Evolutionary conservation across 768 basidiomycete genomes (phyloP), one percentile per base, ranked within the genome.

Genomic region (Pholiota microspora): DNA sequence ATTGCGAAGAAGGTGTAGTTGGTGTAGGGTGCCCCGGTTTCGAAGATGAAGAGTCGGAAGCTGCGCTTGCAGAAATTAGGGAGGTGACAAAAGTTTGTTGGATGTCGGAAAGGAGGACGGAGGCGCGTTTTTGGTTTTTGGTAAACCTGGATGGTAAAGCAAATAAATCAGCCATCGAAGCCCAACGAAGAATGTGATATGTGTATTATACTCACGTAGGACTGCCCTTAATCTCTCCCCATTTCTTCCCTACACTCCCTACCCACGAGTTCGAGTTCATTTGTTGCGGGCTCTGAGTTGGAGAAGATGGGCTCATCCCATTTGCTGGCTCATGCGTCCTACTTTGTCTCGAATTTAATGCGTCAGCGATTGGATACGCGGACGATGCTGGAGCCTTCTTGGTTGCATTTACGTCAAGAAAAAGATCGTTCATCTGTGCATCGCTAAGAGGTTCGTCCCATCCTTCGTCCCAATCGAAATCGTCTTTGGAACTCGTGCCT

Each of bases 51-150:
- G 53, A 16, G 44, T 36, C 28, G 0, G 64, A 52, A 1, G 62
- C 49, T 13, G 54, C 53, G 6, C 63, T 53, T 1, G 71, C 62
- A n/a, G 67, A 56, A 12, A 66, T 62, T 10, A 83, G 64, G 0
- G 77, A 83, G 2, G 78, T 74, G 8, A 76, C 76, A 31, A 85
- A 72, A 35, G 79, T 76, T 56, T 78, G 76, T 4, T 85, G 84
- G 16, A 88, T 79, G 64, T 88, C 88, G 0, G 84, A 79, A 50
- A 89, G 64, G 27, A 89, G 74, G 1, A 80, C 59, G 0, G 87
- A 86, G 0, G 87, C 87, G 18, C 86, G 83, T 68, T 86, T 88
- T 55, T 85, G 85, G 61, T 73, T 76, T 60, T 84, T 87, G 15
- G 82, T 72, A 62, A 89, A 79, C n/a, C 88, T 89, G 56, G 6